A percentile compares a stretch with the other conserved stretches of the same genome.
phyloP scores from a whole-genome alignment of 306 rosid species.

The Clitoria ternatea region DNA sequence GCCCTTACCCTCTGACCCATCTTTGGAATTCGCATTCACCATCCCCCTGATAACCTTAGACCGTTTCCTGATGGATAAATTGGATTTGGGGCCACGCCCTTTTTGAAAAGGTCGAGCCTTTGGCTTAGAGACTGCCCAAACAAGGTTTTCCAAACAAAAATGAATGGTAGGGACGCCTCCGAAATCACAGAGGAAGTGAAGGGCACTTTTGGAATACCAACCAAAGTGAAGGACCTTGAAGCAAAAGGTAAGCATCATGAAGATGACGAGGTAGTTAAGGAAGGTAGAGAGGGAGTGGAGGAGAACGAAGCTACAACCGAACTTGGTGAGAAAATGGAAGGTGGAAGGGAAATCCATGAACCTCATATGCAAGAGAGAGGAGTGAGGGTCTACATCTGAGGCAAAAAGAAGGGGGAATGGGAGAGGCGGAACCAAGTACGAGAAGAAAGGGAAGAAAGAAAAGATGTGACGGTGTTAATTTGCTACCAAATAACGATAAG shows the following conservation, averaged over 20 bases:
- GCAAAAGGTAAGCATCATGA: constrained; percentile 31
- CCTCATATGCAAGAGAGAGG: constrained; percentile 30
- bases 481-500: no score
- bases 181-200: constrained; percentile 31
- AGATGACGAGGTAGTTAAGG: constrained; percentile 35
- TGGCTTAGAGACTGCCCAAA: not conserved
- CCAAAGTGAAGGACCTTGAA: constrained; percentile 33
- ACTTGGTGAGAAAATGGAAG: constrained; percentile 34
- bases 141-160: constrained; percentile 22
- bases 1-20: constrained; percentile 12
- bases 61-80: not conserved
- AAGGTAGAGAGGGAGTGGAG: constrained; percentile 29
- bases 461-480: not conserved
- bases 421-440: not conserved
- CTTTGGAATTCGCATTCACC: constrained; percentile 1
- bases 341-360: constrained; percentile 43
- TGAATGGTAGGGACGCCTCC: constrained; percentile 29
- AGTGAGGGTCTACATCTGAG: constrained; percentile 47
- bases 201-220: constrained; percentile 16
- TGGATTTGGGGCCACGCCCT: not conserved
- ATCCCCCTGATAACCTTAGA: not conserved
- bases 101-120: constrained; percentile 16
- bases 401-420: not conserved
- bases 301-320: constrained; percentile 45
- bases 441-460: not conserved